A percentile compares a stretch with the other conserved stretches of the same genome.
Conservation (phyloP, 2,329 filamentous ascomycete species). For the Clarireedia homoeocarpa region DNA sequence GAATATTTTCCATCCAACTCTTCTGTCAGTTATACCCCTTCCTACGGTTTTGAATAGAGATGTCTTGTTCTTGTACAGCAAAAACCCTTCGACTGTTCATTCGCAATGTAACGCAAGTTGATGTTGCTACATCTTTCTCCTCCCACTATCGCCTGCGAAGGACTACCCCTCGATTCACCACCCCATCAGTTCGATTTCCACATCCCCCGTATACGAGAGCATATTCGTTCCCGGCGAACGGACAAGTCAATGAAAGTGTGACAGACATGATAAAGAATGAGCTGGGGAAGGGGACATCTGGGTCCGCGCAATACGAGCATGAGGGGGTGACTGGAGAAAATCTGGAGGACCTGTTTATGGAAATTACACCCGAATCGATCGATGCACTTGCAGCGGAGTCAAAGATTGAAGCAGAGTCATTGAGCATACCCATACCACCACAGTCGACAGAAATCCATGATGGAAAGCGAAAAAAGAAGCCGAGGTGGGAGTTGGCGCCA, state of each 20-base stretch:
- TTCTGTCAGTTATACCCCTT: background rate
- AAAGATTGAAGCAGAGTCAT: background rate
- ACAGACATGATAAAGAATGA: background rate
- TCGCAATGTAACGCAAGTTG: conserved; percentile 25
- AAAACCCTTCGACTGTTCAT: conserved; percentile 26
- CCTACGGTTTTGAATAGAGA: conserved; percentile 13
- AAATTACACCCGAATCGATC: conserved; percentile 32
- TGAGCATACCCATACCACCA: background rate
- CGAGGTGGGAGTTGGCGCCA: background rate
- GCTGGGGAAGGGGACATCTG: background rate
- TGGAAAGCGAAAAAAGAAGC: background rate
- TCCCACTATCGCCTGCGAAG: background rate
- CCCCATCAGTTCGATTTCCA: background rate
- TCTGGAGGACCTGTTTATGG: conserved; percentile 21
- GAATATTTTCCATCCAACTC: background rate
- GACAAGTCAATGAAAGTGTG: background rate
- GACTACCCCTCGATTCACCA: background rate
- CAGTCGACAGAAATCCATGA: background rate
- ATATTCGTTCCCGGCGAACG: background rate
- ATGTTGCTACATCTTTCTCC: conserved; percentile 14
- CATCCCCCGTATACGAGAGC: background rate
- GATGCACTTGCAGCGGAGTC: conserved; percentile 25
- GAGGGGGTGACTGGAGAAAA: conserved; percentile 2
- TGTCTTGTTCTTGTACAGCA: conserved; percentile 25
- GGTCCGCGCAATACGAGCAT: background rate